Evolutionary conservation across 305 asterid species (phyloP).

Genomic region (Fraxinus velutina): DNA sequence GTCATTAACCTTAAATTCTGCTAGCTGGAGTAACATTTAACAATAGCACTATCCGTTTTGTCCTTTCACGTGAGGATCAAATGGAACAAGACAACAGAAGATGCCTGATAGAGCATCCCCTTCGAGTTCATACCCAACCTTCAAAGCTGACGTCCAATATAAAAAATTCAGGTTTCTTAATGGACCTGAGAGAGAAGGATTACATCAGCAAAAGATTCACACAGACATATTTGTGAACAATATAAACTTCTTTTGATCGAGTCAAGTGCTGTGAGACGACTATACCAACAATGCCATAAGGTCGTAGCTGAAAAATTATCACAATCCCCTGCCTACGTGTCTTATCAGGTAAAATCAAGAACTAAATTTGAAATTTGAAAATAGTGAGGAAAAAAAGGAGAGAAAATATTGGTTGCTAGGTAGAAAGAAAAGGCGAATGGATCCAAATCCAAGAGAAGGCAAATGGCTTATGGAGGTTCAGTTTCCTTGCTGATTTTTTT

Average conservation of each 20-base stretch:
- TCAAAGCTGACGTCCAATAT: background rate
- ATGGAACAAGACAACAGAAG: slow-evolving; percentile 32
- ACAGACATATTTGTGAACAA: no score
- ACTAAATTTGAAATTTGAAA: background rate
- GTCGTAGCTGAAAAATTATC: background rate
- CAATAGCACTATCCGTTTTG: slow-evolving; percentile 22
- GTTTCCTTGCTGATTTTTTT: background rate
- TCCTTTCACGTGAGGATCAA: slow-evolving; percentile 30
- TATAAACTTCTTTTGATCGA: background rate
- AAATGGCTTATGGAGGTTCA: background rate
- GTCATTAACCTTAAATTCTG: background rate
- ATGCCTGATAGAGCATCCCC: slow-evolving; percentile 19
- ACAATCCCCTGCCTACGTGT: background rate
- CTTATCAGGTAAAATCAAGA: background rate
- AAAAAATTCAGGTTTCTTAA: background rate
- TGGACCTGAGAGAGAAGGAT: no score
- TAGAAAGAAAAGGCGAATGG: background rate
- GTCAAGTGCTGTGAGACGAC: background rate
- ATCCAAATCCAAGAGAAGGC: background rate
- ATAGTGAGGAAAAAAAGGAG: background rate
- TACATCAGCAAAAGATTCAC: no score
- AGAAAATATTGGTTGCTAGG: background rate
- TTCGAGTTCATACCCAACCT: background rate
- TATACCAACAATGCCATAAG: background rate
- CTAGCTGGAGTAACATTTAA: background rate